Base-by-base conservation (phyloP, 208 protist species). In the Crithidia acanthocephali region DNA sequence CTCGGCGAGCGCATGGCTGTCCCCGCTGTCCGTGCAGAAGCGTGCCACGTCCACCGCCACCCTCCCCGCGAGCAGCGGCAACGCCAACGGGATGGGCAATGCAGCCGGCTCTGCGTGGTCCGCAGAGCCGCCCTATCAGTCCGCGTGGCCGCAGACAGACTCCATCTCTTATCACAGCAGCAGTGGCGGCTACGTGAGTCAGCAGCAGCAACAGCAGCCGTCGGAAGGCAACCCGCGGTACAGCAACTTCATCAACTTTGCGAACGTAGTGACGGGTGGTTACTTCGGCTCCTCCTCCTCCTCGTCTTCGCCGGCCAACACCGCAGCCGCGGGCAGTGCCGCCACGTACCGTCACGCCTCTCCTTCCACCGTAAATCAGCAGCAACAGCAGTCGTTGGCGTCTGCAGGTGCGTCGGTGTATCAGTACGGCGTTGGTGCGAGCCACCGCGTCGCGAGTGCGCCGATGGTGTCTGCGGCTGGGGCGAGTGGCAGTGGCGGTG, bases 161-260 rank as follows among this genome's bases (percentile, higher is more conserved):
- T 4, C 47, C 33, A 32, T 45, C 25, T n/a, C 42, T 18, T 37
- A 58, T 32, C 33, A 67, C 32, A 16, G 40, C 35, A 50, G 25
- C 22, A 32, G 18, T 48, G 44, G 33, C 30, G 47, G 30, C 8
- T 68, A 68, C 37, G 25, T 47, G 23, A 37, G n/a, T 22, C 63
- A 59, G 45, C 71, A 68, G 52, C 53, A 56, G 30, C 55, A 52
- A 37, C 42, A 35, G 23, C 68, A 58, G 52, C 15, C 22, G 28
- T n/a, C 22, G n/a, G 51, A 64, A 23, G 20, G 32, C 2, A 53
- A 67, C 8, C 23, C 58, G 23, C 72, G 68, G 3, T 78, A 75
- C 71, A 69, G 23, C 61, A 78, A 80, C 60, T 77, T 67, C 32
- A 62, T 59, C 35, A 70, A 66, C 40, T 75, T 80, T 35, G 37